phyloP scores from a whole-genome alignment of 2,329 filamentous ascomycete genomes.

The Botrytis tulipae region DNA sequence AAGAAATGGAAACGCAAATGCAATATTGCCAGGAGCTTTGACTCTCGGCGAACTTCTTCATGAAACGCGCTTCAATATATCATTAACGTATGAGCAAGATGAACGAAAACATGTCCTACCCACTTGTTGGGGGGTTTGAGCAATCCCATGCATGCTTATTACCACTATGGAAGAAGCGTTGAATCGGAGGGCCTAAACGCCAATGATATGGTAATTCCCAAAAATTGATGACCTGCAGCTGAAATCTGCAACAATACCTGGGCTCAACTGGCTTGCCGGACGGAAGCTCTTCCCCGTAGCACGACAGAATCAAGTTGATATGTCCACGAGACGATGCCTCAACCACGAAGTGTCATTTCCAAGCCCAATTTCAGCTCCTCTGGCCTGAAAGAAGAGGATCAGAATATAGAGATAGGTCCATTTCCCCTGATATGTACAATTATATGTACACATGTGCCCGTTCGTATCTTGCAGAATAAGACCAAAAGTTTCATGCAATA shows the following conservation, averaged over 20 bases:
- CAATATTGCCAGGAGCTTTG: conserved; percentile 12
- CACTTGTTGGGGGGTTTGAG: conserved; percentile 13
- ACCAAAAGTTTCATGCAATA: conserved; percentile 13
- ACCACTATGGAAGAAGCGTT: conserved; percentile 9
- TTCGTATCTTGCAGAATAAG: conserved; percentile 14
- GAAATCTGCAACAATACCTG: conserved; percentile 19
- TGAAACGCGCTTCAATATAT: conserved; percentile 15
- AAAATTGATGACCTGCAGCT: conserved; percentile 22
- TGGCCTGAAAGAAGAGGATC: not conserved
- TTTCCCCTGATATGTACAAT: conserved; percentile 8
- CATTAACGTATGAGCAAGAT: conserved; percentile 13
- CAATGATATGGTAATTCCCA: conserved; percentile 20
- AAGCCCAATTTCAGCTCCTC: conserved; percentile 14
- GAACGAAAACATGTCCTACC: conserved; percentile 4
- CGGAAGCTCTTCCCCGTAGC: conserved; percentile 23
- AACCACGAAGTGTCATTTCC: conserved; percentile 9
- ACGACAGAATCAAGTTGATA: conserved; percentile 21
- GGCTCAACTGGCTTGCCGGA: conserved; percentile 7
- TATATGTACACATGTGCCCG: conserved; percentile 10
- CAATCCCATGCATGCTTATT: conserved; percentile 19
- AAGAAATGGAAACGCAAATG: conserved; percentile 4
- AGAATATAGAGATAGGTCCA: not conserved
- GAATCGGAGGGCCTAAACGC: conserved; percentile 17
- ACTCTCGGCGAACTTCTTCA: conserved; percentile 6
- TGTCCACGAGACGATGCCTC: conserved; percentile 11